These are phyloP conservation scores for Verticillium tricorpus DNA, from an alignment of 2,329 filamentous ascomycete genomes.

Conservation along the genomic window DNA sequence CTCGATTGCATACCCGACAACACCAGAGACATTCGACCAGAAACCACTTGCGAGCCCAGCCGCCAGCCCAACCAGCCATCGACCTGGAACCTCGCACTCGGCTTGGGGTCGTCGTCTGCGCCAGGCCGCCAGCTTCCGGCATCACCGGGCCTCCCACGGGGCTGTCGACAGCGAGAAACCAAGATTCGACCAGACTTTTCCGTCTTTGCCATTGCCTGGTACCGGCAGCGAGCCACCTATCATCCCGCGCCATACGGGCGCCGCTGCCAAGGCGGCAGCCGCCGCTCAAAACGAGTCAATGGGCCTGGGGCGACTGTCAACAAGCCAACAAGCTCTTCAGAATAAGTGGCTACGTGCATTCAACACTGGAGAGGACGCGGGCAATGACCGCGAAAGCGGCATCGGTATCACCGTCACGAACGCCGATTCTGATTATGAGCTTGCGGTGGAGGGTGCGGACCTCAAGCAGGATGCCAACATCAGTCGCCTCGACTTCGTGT, in stretches of 20 bases:
- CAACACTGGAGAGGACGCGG: constrained; percentile 34
- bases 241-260: constrained; percentile 55
- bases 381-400: constrained; percentile 57
- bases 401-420: constrained; percentile 48
- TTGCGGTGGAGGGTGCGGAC: constrained; percentile 16
- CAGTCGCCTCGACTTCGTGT: constrained; percentile 54
- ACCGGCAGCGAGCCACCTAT: constrained; percentile 51
- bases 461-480: constrained; percentile 33
- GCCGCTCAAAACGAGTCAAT: constrained; percentile 41
- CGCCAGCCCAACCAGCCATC: constrained; percentile 15
- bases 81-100: constrained; percentile 36
- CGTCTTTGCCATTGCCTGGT: constrained; percentile 39
- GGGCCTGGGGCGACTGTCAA: not conserved
- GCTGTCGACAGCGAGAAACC: not conserved
- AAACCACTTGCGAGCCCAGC: constrained; percentile 7
- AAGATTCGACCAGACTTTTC: constrained; percentile 20
- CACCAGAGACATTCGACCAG: constrained; percentile 19
- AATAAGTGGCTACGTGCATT: constrained; percentile 37
- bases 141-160: constrained; percentile 41
- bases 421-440: constrained; percentile 29
- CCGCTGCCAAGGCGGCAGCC: constrained; percentile 57
- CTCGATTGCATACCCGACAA: constrained; percentile 28
- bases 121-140: constrained; percentile 46
- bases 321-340: constrained; percentile 16
- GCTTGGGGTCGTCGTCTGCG: constrained; percentile 47